Percentiles rank a stretch among this genome's conserved stretches.
phyloP scores from a whole-genome alignment of 169 alveolate species.

The Eimeria tenella region DNA sequence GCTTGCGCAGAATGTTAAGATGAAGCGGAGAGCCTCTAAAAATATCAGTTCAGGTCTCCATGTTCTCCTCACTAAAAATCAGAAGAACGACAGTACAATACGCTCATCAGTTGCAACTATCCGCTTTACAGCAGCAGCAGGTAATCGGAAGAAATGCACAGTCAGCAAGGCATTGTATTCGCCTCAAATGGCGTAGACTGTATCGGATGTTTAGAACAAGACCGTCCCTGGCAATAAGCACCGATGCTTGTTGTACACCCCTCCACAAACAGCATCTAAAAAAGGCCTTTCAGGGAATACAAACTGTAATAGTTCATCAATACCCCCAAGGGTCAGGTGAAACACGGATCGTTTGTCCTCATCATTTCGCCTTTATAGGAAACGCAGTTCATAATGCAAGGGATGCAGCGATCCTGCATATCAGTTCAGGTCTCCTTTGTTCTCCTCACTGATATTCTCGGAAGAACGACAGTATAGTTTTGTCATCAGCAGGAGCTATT shows the following conservation, averaged over 20 bases:
- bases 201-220: not conserved
- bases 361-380: not conserved
- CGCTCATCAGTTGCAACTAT: not conserved
- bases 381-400: too few species aligned
- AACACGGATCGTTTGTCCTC: slow-evolving; percentile 32
- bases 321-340: not conserved
- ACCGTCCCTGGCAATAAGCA: not conserved
- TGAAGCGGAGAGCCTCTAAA: not conserved
- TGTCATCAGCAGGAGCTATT: not conserved
- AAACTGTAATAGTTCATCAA: slow-evolving; percentile 34
- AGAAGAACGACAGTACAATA: not conserved
- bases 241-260: not conserved
- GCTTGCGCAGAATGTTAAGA: too few species aligned
- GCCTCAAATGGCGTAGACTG: slow-evolving; percentile 55
- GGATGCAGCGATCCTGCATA: too few species aligned
- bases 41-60: slow-evolving; percentile 24
- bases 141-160: too few species aligned
- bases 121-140: too few species aligned
- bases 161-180: not conserved
- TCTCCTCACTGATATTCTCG: not conserved
- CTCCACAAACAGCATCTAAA: not conserved
- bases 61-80: not conserved
- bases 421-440: slow-evolving; percentile 6
- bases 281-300: slow-evolving; percentile 41
- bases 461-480: not conserved